These are phyloP conservation scores for Rhododendron molle DNA, from an alignment of 148 eudicot genomes.

Conservation along the genomic window DNA sequence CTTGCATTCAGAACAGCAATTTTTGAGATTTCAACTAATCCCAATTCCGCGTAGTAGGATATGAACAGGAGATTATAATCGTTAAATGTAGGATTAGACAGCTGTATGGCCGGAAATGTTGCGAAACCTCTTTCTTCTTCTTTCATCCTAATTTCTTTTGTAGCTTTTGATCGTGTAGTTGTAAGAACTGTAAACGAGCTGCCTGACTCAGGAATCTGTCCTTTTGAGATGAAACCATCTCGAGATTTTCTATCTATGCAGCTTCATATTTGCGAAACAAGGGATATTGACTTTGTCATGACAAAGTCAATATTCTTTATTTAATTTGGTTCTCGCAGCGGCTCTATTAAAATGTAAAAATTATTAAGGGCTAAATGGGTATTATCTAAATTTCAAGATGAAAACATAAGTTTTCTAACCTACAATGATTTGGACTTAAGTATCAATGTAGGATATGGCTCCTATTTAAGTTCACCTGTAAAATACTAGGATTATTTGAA, in stretches of 20 bases:
- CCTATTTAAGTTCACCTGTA: too few species aligned
- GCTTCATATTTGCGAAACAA: neutral
- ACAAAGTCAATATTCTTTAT: too few species aligned
- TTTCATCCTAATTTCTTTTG: neutral
- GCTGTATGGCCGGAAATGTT: neutral
- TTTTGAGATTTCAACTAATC: conserved; percentile 1
- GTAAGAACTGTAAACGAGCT: neutral
- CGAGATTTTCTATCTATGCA: neutral
- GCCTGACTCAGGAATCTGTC: neutral
- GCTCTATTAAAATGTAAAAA: too few species aligned
- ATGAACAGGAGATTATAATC: neutral
- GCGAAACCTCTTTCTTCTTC: neutral
- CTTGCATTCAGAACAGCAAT: conserved; percentile 8
- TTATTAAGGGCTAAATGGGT: too few species aligned
- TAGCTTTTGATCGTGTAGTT: neutral
- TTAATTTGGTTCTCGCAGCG: too few species aligned
- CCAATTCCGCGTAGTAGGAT: neutral
- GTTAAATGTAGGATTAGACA: neutral
- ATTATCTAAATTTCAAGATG: too few species aligned
- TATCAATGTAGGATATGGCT: too few species aligned
- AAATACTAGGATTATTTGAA: too few species aligned
- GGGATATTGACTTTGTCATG: too few species aligned
- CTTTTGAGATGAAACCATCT: neutral
- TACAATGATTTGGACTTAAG: too few species aligned
- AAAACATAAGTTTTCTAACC: too few species aligned